These are phyloP conservation scores for Leccinum boreale DNA, from an alignment of 768 basidiomycete genomes.

Conservation along the genomic window DNA sequence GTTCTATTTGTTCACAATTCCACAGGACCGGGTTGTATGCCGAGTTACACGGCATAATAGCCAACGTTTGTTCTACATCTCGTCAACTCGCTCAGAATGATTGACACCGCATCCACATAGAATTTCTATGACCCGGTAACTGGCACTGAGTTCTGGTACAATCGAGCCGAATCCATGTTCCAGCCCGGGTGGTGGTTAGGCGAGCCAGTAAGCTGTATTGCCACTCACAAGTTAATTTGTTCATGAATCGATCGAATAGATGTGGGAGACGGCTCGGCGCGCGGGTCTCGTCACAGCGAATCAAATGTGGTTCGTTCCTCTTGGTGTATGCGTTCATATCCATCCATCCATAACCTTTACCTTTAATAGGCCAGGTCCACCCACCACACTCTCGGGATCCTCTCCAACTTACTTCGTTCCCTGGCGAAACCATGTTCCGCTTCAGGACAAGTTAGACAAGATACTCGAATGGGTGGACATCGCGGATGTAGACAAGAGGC, in stretches of 20 bases:
- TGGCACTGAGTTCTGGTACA: slow-evolving; percentile 68
- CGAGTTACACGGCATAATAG: slow-evolving; percentile 89
- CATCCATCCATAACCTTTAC: not conserved
- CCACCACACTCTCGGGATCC: slow-evolving; percentile 59
- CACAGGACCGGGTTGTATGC: slow-evolving; percentile 84
- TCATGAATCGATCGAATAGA: slow-evolving; percentile 40
- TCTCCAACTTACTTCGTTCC: slow-evolving; percentile 76
- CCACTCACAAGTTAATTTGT: not conserved
- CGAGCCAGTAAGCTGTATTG: slow-evolving; percentile 67
- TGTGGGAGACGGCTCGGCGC: slow-evolving; percentile 86
- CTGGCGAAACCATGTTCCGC: slow-evolving; percentile 59
- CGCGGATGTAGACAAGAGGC: slow-evolving; percentile 59
- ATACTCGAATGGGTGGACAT: slow-evolving; percentile 82
- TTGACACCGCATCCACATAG: slow-evolving; percentile 34
- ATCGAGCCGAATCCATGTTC: slow-evolving; percentile 57
- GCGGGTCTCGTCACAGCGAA: slow-evolving; percentile 77
- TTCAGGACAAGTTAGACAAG: slow-evolving; percentile 70
- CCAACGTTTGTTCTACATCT: slow-evolving; percentile 53
- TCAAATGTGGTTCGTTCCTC: slow-evolving; percentile 76
- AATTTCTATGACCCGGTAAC: slow-evolving; percentile 83
- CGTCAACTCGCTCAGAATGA: not conserved
- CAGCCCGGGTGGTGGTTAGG: slow-evolving; percentile 82
- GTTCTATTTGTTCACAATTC: not conserved
- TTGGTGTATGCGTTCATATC: not conserved
- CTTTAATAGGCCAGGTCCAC: slow-evolving; percentile 73